A percentile compares a stretch with the other conserved stretches of the same genome.
phyloP scores from a whole-genome alignment of 108 stramenopile genomes.

The Pseudonitzschia delicatissima region DNA sequence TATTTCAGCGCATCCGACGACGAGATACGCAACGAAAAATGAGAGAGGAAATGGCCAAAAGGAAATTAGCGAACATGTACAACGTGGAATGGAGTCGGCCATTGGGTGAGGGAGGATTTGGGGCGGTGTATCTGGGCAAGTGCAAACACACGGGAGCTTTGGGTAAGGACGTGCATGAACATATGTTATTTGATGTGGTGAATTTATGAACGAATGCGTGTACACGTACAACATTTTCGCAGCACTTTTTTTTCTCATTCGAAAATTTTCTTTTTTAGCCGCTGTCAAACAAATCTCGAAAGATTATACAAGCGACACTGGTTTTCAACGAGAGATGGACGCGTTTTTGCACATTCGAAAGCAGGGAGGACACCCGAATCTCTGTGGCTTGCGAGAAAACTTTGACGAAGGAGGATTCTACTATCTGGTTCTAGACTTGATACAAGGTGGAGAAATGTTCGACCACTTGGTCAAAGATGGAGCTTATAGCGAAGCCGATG shows the following conservation, averaged over 20 bases:
- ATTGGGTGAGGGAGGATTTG: conserved; percentile 67
- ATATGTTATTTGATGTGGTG: neutral
- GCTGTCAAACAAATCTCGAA: conserved; percentile 84
- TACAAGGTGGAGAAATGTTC: conserved; percentile 78
- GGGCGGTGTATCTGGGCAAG: conserved; percentile 63
- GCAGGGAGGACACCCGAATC: conserved; percentile 78
- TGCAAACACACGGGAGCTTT: conserved; percentile 46
- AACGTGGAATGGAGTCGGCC: conserved; percentile 31
- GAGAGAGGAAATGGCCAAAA: conserved; percentile 23
- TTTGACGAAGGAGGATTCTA: conserved; percentile 71
- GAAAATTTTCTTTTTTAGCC: conserved; percentile 12
- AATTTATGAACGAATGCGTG: no score
- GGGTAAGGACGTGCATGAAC: neutral
- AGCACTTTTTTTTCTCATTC: conserved; percentile 45
- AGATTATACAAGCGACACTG: conserved; percentile 58
- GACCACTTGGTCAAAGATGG: conserved; percentile 78
- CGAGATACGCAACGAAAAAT: conserved; percentile 22
- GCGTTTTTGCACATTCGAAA: conserved; percentile 69
- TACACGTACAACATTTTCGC: conserved; percentile 57
- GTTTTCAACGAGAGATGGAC: conserved; percentile 76
- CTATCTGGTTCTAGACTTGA: conserved; percentile 74
- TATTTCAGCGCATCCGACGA: conserved; percentile 6
- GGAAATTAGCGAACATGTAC: conserved; percentile 20
- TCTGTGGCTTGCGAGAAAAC: conserved; percentile 57
- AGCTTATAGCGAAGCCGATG: conserved; percentile 72